Evolutionary conservation across 805 yeast genomes (phyloP).

Genomic region (Saccharomycopsis vini): DNA sequence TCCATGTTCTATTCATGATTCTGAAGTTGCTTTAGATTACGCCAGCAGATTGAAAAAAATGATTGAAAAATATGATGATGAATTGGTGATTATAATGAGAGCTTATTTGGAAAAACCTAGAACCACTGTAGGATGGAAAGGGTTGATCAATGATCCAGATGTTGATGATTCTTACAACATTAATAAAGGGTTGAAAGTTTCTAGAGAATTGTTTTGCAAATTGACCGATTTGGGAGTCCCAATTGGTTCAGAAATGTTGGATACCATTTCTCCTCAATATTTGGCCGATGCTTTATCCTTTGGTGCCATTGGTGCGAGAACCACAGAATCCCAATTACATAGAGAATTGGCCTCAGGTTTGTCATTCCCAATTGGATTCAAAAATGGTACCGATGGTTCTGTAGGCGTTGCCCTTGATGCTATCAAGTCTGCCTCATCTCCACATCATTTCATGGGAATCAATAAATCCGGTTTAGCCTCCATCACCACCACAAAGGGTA

Average conservation of each 20-base stretch:
- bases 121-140: slow-evolving; percentile 99
- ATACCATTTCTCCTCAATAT: slow-evolving; percentile 95
- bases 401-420: slow-evolving; percentile 94
- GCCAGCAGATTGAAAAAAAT: slow-evolving; percentile 54
- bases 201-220: slow-evolving; percentile 78
- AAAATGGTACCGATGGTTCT: slow-evolving; percentile 96
- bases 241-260: slow-evolving; percentile 96
- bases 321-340: slow-evolving; percentile 96
- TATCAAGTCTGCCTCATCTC: slow-evolving; percentile 80
- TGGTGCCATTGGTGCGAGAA: slow-evolving; percentile 98
- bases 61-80: slow-evolving; percentile 57
- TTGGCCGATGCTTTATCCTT: slow-evolving; percentile 86
- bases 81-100: slow-evolving; percentile 86
- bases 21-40: slow-evolving; percentile 85
- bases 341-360: slow-evolving; percentile 95
- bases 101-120: slow-evolving; percentile 97
- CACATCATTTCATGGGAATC: slow-evolving; percentile 90
- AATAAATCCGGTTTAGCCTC: slow-evolving; percentile 96
- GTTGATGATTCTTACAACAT: slow-evolving; percentile 87
- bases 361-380: slow-evolving; percentile 97
- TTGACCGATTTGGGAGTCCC: slow-evolving; percentile 72
- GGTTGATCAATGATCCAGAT: slow-evolving; percentile 94
- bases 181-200: slow-evolving; percentile 85
- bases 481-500: slow-evolving; percentile 92
- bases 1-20: slow-evolving; percentile 96